These are phyloP conservation scores for Nadsonia fulvescens DNA, from an alignment of 805 yeast genomes.

Conservation along the genomic window DNA sequence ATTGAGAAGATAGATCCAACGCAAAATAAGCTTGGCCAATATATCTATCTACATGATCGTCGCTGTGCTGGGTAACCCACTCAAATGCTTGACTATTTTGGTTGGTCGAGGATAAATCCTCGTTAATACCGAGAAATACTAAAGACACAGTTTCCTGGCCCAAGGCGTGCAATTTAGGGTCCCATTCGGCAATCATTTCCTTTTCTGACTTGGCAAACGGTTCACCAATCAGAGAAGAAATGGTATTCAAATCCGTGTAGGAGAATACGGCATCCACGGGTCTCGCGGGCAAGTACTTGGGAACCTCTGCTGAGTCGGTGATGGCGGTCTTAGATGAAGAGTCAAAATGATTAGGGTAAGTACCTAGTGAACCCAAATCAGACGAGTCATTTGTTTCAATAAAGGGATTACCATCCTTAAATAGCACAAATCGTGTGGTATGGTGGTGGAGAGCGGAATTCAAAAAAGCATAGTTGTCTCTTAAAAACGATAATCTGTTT, in stretches of 20 bases:
- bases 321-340: too few species aligned
- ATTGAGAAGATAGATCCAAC: slow-evolving; percentile 15
- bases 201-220: slow-evolving; percentile 16
- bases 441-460: slow-evolving; percentile 26
- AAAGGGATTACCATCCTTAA: slow-evolving; percentile 16
- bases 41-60: too few species aligned
- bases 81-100: slow-evolving; percentile 9
- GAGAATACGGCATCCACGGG: too few species aligned
- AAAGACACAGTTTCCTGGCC: slow-evolving; percentile 13
- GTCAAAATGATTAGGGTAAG: too few species aligned
- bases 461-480: slow-evolving; percentile 38
- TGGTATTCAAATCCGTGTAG: slow-evolving; percentile 16
- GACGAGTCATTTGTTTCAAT: too few species aligned
- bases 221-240: slow-evolving; percentile 21
- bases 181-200: slow-evolving; percentile 19
- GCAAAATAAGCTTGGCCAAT: slow-evolving; percentile 25
- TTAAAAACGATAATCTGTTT: slow-evolving; percentile 45
- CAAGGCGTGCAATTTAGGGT: slow-evolving; percentile 18
- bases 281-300: too few species aligned
- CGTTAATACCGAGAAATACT: slow-evolving; percentile 34
- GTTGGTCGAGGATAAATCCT: slow-evolving; percentile 9
- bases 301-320: too few species aligned
- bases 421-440: slow-evolving; percentile 32
- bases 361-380: too few species aligned
- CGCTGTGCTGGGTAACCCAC: too few species aligned